Conservation (phyloP, 139 green algal species). For the Coelastrella sp. region DNA sequence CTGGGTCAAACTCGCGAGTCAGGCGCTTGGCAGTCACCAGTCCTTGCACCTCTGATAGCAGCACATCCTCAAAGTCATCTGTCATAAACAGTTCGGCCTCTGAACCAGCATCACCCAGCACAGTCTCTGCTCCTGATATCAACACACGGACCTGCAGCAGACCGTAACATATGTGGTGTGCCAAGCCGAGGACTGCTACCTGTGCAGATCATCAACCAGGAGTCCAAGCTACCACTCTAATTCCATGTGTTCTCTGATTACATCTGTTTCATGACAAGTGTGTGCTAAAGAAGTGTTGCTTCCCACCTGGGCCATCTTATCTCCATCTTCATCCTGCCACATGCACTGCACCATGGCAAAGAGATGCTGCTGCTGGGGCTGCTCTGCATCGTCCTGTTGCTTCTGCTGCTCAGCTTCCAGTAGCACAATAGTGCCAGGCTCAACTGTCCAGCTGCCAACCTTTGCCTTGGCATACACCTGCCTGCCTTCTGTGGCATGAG, state of each 20-base stretch:
- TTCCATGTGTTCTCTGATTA: too few relatives aligned
- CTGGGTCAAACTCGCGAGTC: slow-evolving; percentile 53
- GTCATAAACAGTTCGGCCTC: slow-evolving; percentile 46
- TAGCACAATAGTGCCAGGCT: slow-evolving; percentile 66
- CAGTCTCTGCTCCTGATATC: slow-evolving; percentile 80
- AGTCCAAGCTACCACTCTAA: too few relatives aligned
- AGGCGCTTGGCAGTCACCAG: slow-evolving; percentile 36
- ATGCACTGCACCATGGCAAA: slow-evolving; percentile 82
- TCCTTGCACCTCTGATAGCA: neutral
- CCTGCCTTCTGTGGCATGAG: neutral
- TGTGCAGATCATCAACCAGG: too few relatives aligned
- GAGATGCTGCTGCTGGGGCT: neutral
- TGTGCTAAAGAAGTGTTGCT: too few relatives aligned
- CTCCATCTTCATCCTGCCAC: slow-evolving; percentile 68
- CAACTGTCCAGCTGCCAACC: slow-evolving; percentile 58
- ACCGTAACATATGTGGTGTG: neutral
- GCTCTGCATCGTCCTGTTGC: slow-evolving; percentile 50
- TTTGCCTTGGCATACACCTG: slow-evolving; percentile 58
- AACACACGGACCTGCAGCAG: slow-evolving; percentile 78
- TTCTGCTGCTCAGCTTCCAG: slow-evolving; percentile 46
- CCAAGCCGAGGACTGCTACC: too few relatives aligned
- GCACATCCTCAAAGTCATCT: slow-evolving; percentile 14
- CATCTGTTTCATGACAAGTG: too few relatives aligned
- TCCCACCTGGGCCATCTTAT: slow-evolving; percentile 63
- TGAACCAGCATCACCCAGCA: slow-evolving; percentile 89